Conservation (phyloP, 2,329 filamentous ascomycete genomes). For the Escovopsis sp. region DNA sequence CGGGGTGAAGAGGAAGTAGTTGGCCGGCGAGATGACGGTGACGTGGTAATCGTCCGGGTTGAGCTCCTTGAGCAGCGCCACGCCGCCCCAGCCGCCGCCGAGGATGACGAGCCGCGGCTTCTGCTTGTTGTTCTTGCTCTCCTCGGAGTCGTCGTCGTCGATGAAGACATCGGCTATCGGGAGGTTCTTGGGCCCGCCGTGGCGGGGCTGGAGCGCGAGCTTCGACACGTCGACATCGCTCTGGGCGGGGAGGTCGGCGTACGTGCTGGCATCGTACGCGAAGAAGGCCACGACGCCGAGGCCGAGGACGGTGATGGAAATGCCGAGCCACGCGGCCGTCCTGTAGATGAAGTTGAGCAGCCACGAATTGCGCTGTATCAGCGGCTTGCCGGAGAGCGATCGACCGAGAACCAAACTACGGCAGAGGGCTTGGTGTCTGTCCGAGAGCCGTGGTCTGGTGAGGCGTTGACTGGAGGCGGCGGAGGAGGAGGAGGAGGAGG, state of each 20-base stretch:
- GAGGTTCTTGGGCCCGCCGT: constrained; percentile 86
- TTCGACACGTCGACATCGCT: constrained; percentile 73
- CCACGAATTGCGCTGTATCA: constrained; percentile 33
- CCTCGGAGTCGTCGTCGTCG: constrained; percentile 70
- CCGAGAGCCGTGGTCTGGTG: not conserved
- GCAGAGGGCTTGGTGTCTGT: not conserved
- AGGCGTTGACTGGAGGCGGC: constrained; percentile 1
- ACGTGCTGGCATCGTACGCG: constrained; percentile 84
- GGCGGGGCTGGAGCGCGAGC: constrained; percentile 63
- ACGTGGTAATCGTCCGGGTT: constrained; percentile 90
- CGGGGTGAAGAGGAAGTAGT: constrained; percentile 96
- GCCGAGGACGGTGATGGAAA: constrained; percentile 58
- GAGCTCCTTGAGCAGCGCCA: constrained; percentile 79
- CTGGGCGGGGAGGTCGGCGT: constrained; percentile 53
- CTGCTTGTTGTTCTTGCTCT: constrained; percentile 56
- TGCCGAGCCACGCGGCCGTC: constrained; percentile 47
- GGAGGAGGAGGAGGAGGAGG: constrained; percentile 3
- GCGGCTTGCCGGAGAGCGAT: constrained; percentile 36
- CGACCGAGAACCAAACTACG: constrained; percentile 16
- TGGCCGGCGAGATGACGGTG: constrained; percentile 84
- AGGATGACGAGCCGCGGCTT: constrained; percentile 90
- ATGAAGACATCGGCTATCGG: constrained; percentile 80
- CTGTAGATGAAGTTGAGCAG: constrained; percentile 49
- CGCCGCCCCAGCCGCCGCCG: constrained; percentile 88
- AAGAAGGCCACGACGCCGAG: constrained; percentile 71